Conservation (phyloP, 441 rosid genomes). For the Adansonia gregorii region DNA sequence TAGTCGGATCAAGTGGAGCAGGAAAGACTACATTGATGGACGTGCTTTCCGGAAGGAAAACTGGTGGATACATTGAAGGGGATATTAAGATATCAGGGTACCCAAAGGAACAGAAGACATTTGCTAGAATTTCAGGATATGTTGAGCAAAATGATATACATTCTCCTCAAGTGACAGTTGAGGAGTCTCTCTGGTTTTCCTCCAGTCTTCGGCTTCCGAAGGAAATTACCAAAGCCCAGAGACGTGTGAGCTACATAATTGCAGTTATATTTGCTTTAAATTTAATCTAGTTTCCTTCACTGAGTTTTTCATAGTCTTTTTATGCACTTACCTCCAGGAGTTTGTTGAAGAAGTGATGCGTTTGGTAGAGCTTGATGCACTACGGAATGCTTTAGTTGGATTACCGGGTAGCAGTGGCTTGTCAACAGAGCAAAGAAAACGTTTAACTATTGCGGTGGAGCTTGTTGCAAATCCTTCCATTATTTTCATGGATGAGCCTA, state of each 20-base stretch:
- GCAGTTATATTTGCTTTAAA: not conserved
- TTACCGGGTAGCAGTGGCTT: slow-evolving; percentile 83
- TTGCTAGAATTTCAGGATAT: slow-evolving; percentile 91
- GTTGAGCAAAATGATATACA: slow-evolving; percentile 97
- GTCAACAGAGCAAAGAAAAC: slow-evolving; percentile 93
- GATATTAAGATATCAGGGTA: slow-evolving; percentile 82
- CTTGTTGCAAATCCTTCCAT: slow-evolving; percentile 96
- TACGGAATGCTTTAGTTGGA: slow-evolving; percentile 83
- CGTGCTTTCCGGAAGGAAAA: slow-evolving; percentile 96
- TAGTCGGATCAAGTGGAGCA: slow-evolving; percentile 97
- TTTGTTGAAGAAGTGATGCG: slow-evolving; percentile 95
- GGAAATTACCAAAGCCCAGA: slow-evolving; percentile 68
- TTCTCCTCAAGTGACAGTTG: slow-evolving; percentile 95
- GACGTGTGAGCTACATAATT: slow-evolving; percentile 48
- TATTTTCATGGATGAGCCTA: slow-evolving; percentile 97
- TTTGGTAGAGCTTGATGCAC: slow-evolving; percentile 79
- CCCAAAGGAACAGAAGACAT: slow-evolving; percentile 75
- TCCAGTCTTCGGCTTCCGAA: slow-evolving; percentile 85
- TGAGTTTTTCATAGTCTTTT: slow-evolving; percentile 22
- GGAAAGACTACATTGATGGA: slow-evolving; percentile 98
- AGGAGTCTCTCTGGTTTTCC: slow-evolving; percentile 92
- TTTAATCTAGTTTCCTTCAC: slow-evolving; percentile 10
- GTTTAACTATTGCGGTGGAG: slow-evolving; percentile 93
- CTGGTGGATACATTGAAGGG: slow-evolving; percentile 92
- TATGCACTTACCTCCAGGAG: slow-evolving; percentile 50